phyloP scores from a whole-genome alignment of 371 early-diverging fungal species.

The Lichtheimia hyalospora region DNA sequence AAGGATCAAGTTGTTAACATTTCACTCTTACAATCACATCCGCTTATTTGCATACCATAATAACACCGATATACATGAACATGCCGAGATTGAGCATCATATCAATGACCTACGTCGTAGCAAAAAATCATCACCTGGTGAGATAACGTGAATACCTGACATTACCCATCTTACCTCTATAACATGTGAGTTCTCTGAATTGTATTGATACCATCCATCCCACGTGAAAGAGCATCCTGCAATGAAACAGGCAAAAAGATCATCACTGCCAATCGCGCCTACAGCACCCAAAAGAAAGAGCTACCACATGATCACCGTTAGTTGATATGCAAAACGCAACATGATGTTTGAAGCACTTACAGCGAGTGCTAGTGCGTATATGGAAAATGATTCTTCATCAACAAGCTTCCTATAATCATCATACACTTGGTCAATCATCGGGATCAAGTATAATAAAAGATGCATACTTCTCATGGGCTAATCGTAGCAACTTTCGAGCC shows the following conservation, averaged over 20 bases:
- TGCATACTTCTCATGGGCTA: constrained; percentile 57
- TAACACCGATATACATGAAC: constrained; percentile 89
- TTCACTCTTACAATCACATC: neutral
- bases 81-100: constrained; percentile 81
- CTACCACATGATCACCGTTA: constrained; percentile 9
- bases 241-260: constrained; percentile 87
- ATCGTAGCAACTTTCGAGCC: constrained; percentile 67
- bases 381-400: constrained; percentile 88
- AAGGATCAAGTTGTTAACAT: neutral
- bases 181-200: constrained; percentile 79
- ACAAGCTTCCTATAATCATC: constrained; percentile 55
- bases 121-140: neutral
- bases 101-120: constrained; percentile 69
- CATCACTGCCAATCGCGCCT: constrained; percentile 78
- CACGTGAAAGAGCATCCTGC: constrained; percentile 87
- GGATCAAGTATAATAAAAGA: neutral
- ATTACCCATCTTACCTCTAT: constrained; percentile 55
- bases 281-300: constrained; percentile 79
- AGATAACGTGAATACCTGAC: neutral
- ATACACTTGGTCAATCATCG: neutral
- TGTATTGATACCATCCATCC: constrained; percentile 85
- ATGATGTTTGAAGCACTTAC: constrained; percentile 28
- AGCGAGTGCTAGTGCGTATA: constrained; percentile 83
- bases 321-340: neutral
- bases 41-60: constrained; percentile 42